Percentiles rank a stretch among this genome's conserved stretches.
These are phyloP conservation scores for Amaranthus palmeri DNA, from an alignment of 148 eudicot species.

Conservation along the genomic window DNA sequence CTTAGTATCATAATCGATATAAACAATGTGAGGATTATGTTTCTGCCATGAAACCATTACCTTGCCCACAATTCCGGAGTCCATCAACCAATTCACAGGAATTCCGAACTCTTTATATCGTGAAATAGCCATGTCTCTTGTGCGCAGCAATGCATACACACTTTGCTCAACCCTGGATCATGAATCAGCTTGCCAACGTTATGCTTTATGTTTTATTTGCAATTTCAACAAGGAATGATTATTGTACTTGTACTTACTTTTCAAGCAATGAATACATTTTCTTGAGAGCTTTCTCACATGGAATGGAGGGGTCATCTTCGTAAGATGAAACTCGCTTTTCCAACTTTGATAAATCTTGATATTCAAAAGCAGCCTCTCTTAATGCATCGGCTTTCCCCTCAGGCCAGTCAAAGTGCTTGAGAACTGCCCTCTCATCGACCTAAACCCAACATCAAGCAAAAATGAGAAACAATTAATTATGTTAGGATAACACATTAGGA, in stretches of 20 bases:
- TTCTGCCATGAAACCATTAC: conserved; percentile 32
- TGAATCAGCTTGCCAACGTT: neutral
- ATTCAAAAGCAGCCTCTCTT: conserved; percentile 94
- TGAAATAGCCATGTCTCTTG: conserved; percentile 93
- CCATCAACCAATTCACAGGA: conserved; percentile 85
- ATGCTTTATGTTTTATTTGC: neutral
- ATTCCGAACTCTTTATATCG: conserved; percentile 88
- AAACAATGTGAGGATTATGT: neutral
- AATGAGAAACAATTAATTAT: neutral
- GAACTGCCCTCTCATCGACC: conserved; percentile 98
- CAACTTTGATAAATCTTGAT: conserved; percentile 77
- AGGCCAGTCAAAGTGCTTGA: conserved; percentile 99
- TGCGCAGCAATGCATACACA: conserved; percentile 87
- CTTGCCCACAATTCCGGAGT: conserved; percentile 93
- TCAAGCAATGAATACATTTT: conserved; percentile 97
- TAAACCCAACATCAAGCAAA: conserved; percentile 18
- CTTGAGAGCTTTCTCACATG: conserved; percentile 79
- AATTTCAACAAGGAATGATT: neutral
- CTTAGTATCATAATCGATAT: neutral
- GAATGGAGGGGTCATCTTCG: conserved; percentile 72
- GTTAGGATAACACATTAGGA: neutral
- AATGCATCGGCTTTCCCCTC: conserved; percentile 98
- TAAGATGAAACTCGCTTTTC: conserved; percentile 68
- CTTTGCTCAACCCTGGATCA: conserved; percentile 78
- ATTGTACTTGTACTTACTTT: conserved; percentile 51